Evolutionary conservation across 805 yeast genomes (phyloP), one percentile per base, ranked within the genome.

Genomic region (Lachancea mirantina): DNA sequence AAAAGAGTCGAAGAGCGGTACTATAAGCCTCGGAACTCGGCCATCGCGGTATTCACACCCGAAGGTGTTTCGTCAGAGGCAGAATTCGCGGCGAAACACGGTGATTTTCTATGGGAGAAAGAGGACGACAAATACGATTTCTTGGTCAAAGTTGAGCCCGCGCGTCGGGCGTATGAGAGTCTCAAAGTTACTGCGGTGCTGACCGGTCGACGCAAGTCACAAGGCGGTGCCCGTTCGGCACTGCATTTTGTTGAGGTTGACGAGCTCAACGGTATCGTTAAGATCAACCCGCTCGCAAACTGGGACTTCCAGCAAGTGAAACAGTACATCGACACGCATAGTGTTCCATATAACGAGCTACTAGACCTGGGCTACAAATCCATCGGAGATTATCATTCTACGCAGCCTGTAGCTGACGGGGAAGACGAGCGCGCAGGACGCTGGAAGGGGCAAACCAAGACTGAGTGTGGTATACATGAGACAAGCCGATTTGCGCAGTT

Each of bases 401-500:
- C 97, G 0, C 76, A 62, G 19, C 96, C 97, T 2, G 94, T 84
- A 8, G 70, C 64, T 6, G 95, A 82, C 27, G 95, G 94, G 7
- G 96, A 85, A 53, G 96, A 89, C 52, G 97, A 89, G 57, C 72
- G 97, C 43, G 76, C 92, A n/a, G 97, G 97, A 1, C 73, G 97
- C 50, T 89, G 97, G 97, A 80, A 82, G 65, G 96, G 96, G 2
- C 72, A 80, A 54, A 70, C 76, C 8, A 89, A 89, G 64, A 85
- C 95, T 1, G 97, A 89, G 56, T 89, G 97, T 61, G 97, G 97
- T 3, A 87, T 89, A 34, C 97, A 89, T 52, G 82, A 79, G 47
- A 74, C 88, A 1, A 70, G 78, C 16, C 73, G 82, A 41, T 89
- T 82, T 53, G 75, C 82, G 0, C 68, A 82, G 49, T 81, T 61